Base-by-base conservation (phyloP, 2,329 filamentous ascomycete species). In the Colletotrichum eremochloae region DNA sequence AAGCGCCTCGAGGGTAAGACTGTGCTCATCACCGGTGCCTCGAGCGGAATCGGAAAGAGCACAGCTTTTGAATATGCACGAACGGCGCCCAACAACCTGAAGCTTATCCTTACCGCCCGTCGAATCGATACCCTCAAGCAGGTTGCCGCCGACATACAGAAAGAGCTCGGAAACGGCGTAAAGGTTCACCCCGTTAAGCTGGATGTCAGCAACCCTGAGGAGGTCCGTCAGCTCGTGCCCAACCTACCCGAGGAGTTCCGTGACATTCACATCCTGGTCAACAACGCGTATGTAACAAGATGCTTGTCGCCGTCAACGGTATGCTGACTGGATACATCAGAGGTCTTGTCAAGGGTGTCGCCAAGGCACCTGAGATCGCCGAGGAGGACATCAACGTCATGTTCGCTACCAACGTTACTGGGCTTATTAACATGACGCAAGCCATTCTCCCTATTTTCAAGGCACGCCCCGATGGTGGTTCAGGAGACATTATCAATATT, bases 371-470 rank as follows among this genome's bases (percentile, higher is more conserved):
- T 24, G 89, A 94, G 52, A 98, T 99, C 80, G 88, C 87, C 20
- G 88, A 93, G 78, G 91, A 92, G 71, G 96, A 99, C 83, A 93
- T 98, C 77, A 87, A 93, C 77, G 79, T 91, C 81, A 98, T 98
- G 95, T 94, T 98, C 80, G 84, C 89, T 58, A 98, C 96, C 71
- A 99, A 99, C 81, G 95, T 98, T 64, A 96, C 93, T 2, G 96
- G 96, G 38, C 87, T 99, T 44, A 96, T 99, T 85, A 94, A 96
- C 86, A 94, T 98, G 93, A 98, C 96, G 0, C 96, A 99, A 86
- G 94, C 94, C 57, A 87, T 98, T 53, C 83, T 98, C 24, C 91
- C 93, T 64, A 91, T 95, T 80, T 97, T 95, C 87, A 92, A 94
- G 82, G 86, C 89, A 77, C 93, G 88, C 82, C 89, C 84, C 79